These are phyloP conservation scores for Phoma sp. DNA, from an alignment of 2,329 filamentous ascomycete genomes.

Conservation along the genomic window DNA sequence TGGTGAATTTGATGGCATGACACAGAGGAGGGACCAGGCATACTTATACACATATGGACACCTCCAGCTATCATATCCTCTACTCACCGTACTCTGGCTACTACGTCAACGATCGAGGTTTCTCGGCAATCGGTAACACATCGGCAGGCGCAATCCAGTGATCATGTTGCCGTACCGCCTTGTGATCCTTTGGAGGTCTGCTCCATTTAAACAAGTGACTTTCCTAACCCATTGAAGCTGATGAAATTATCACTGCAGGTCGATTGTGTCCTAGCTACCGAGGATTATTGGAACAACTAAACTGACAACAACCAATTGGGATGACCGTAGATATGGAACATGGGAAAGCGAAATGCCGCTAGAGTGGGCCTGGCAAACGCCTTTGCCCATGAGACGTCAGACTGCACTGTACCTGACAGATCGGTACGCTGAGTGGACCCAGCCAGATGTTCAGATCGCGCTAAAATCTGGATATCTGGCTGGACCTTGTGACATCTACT, in stretches of 20 bases:
- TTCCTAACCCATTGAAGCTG: constrained; percentile 2
- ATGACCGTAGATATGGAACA: background rate
- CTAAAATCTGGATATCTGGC: background rate
- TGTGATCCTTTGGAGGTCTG: background rate
- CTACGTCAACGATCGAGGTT: constrained; percentile 6
- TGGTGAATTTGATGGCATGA: constrained; percentile 1
- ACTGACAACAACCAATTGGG: background rate
- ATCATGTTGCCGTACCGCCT: background rate
- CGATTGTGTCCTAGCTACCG: background rate
- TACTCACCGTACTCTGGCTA: background rate
- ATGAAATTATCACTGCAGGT: constrained; percentile 7
- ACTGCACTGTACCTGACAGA: constrained; percentile 4
- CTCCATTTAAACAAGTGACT: background rate
- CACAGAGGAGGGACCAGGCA: background rate
- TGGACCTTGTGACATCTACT: background rate
- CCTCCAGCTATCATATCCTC: background rate
- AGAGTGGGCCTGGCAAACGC: background rate
- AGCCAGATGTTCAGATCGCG: constrained; percentile 1
- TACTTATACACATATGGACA: background rate
- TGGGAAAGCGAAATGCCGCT: background rate
- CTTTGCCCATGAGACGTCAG: background rate
- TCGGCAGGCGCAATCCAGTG: background rate
- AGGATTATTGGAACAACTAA: background rate
- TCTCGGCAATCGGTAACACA: background rate
- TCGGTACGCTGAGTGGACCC: background rate